These are phyloP conservation scores for Xylaria sp. DNA, from an alignment of 2,329 filamentous ascomycete species.

Conservation along the genomic window DNA sequence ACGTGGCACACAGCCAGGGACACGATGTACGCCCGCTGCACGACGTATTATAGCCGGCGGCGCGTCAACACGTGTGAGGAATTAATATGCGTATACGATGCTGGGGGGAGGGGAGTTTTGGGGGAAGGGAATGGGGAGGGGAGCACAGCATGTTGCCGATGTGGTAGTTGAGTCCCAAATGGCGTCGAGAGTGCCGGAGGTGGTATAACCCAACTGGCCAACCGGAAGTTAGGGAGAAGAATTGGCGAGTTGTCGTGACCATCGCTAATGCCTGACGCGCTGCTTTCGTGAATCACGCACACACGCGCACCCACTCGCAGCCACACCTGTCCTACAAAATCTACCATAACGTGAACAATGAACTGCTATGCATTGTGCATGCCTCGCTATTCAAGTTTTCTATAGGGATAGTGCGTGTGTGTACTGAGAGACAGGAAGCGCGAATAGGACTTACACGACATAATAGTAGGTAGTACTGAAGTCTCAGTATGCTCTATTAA, in stretches of 20 bases:
- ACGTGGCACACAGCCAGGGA: constrained; percentile 30
- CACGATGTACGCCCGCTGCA: constrained; percentile 21
- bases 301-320: not conserved
- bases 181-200: constrained; percentile 13
- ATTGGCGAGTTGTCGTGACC: constrained; percentile 27
- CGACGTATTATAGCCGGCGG: constrained; percentile 27
- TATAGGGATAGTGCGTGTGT: no score
- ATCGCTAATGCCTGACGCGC: constrained; percentile 17
- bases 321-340: not conserved
- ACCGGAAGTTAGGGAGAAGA: constrained; percentile 11
- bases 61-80: constrained; percentile 35
- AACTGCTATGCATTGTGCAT: no score
- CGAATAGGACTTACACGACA: no score
- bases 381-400: no score
- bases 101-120: not conserved
- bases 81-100: constrained; percentile 19
- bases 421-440: no score
- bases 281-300: not conserved
- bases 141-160: constrained; percentile 15
- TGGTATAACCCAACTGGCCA: constrained; percentile 19
- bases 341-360: not conserved
- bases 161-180: constrained; percentile 30
- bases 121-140: not conserved
- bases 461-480: no score
- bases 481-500: no score